Evolutionary conservation across 371 early-diverging fungal species (phyloP), one percentile per base, ranked within the genome.

Genomic region (Actinomortierella ambigua): DNA sequence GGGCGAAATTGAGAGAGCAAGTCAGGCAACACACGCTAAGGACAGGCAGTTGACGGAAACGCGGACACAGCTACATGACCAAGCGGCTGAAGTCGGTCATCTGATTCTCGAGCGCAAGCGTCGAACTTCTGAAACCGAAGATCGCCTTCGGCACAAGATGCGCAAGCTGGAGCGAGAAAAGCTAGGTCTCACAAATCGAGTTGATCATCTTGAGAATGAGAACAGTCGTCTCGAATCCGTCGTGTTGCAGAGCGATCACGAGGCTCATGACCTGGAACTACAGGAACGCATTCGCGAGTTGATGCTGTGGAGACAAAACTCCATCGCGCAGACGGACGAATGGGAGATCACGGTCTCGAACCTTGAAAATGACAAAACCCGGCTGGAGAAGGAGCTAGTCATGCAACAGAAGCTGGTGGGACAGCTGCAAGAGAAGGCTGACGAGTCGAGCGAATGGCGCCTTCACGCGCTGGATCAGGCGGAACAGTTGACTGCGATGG

Each of bases 171-270:
- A 59, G 22, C 13, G 50, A 55, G 81, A 81, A 50, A 81, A 78
- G 40, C 41, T 70, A 6, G 53, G 29, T 17, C 79, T 81, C 43
- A 73, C 79, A 64, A 77, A 66, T 53, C 65, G 77, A 43, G 78
- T 85, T 48, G 42, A 50, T 1, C 48, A 47, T 9, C 63, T 62
- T 18, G 51, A 63, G 29, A 39, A 40, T 8, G 47, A 59, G 7
- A 46, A 59, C 40, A 13, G 48, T 7, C 58, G 55, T 41, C 54
- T 68, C 17, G 46, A 68, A 46, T 46, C 47, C n/a, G 58, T 68
- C 15, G 63, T 62, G 0, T 55, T 68, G 40, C 59, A 63, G 14
- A 27, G 54, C 6, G 63, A 63, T 11, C 56, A 59, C 7, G 59
- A 50, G 41, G 34, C 34, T 22, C 29, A 43, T 22, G 58, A 68